Evolutionary conservation across 345 rosid genomes (phyloP).

Genomic region (Citrus australasica): DNA sequence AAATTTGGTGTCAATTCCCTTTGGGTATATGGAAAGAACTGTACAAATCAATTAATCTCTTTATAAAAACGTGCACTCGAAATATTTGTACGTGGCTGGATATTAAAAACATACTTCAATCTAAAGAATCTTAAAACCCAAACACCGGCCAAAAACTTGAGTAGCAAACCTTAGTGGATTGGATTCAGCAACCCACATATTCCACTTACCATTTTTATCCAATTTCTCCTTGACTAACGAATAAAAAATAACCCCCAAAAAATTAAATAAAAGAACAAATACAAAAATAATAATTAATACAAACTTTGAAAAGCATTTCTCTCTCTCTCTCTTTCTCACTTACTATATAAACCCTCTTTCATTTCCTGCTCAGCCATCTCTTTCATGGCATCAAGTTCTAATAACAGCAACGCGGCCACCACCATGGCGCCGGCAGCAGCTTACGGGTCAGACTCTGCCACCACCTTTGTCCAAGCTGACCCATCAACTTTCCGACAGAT

Average conservation of each 20-base stretch:
- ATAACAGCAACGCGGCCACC: slow-evolving; percentile 3
- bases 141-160: not conserved
- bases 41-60: not conserved
- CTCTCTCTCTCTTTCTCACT: not conserved
- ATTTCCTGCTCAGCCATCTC: not conserved
- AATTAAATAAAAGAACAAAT: not conserved
- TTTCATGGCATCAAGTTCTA: slow-evolving; percentile 27
- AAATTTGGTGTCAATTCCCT: not conserved
- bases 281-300: not conserved
- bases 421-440: slow-evolving; percentile 27
- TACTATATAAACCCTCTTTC: not conserved
- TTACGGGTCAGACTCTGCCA: slow-evolving; percentile 47
- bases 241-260: not conserved
- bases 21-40: not conserved
- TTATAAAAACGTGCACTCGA: slow-evolving; percentile 13
- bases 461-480: slow-evolving; percentile 87
- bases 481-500: slow-evolving; percentile 80
- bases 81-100: not conserved
- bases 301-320: not conserved
- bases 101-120: not conserved
- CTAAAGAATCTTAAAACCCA: not conserved
- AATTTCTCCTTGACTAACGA: too few species aligned
- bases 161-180: not conserved
- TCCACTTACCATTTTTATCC: too few species aligned
- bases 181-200: not conserved